Conservation (phyloP, 73 alveolate genomes). For the Paramecium pentaurelia region DNA sequence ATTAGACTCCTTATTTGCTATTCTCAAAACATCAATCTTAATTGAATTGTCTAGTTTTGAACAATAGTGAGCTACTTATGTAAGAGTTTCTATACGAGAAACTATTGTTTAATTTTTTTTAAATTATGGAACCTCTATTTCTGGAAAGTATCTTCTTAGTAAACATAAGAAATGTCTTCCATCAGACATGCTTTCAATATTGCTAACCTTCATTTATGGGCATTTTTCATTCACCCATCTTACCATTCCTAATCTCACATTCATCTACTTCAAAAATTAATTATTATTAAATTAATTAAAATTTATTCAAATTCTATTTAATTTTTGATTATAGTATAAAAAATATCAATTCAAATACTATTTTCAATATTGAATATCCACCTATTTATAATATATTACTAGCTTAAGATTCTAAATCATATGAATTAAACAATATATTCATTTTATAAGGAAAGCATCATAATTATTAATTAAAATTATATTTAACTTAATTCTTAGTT, state of each 20-base stretch:
- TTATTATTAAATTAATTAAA: neutral
- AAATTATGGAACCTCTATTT: neutral
- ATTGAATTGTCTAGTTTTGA: neutral
- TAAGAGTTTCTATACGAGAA: neutral
- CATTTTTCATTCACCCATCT: slow-evolving; percentile 25
- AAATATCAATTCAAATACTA: neutral
- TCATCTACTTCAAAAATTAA: slow-evolving; percentile 23
- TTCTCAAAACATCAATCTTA: neutral
- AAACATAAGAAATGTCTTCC: slow-evolving; percentile 1
- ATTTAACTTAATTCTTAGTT: neutral
- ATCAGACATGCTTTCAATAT: neutral
- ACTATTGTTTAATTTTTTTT: neutral
- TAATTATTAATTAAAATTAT: too few relatives aligned
- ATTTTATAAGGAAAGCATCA: neutral
- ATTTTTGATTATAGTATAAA: too few relatives aligned
- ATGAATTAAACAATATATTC: too few relatives aligned
- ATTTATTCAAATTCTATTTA: neutral
- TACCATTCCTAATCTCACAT: neutral
- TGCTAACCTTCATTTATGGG: neutral
- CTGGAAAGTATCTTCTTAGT: neutral
- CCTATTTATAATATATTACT: too few relatives aligned
- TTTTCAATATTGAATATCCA: neutral
- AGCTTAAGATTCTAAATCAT: too few relatives aligned
- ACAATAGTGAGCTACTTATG: neutral
- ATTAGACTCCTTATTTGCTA: neutral